Base-by-base conservation (phyloP, 2,329 filamentous ascomycete species). In the Fusarium coffeatum region DNA sequence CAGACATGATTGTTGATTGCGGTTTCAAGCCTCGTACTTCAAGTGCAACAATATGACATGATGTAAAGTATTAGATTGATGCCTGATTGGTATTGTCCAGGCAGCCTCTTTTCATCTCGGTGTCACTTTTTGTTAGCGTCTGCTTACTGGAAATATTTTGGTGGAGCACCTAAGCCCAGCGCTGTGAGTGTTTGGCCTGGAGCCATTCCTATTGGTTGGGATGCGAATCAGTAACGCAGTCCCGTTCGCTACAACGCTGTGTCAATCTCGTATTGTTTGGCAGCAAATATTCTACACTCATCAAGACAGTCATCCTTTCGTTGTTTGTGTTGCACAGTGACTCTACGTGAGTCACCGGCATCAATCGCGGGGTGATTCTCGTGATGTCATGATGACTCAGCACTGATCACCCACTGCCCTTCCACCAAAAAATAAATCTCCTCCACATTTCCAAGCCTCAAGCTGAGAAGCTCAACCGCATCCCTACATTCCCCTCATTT, bases 301-400 rank as follows among this genome's bases (percentile, higher is more conserved):
- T 8, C 16, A 4, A 22, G 2, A 12, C 5, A 18, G 18, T 37
- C 34, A 37, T 37, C 18, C 6, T 34, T 9, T 49, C 11, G 30
- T 34, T 22, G 7, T 6, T 22, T 50, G 22, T 25, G 47, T n/a
- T 32, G 23, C 2, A 4, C 16, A 23, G 32, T 50, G 48, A 37
- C 30, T 37, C 22, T 25, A 6, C 12, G 15, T 51, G 49, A 51
- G 32, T 51, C 49, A 51, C n/a, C 23, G 32, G 32, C 18, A 34
- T 27, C 34, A n/a, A 37, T 18, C 32, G 58, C 22, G 42, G 27
- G 56, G 48, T 20, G 22, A 28, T 7, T 13, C 11, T 8, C 18
- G 34, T 65, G 63, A 65, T 47, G 63, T 15, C 47, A 55, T 49
- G 61, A 59, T 66, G 64, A 66, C 63, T 66, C 37, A 66, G 63